These are phyloP conservation scores for Lenwebbia sp. DNA, from an alignment of 345 rosid genomes.

Conservation along the genomic window DNA sequence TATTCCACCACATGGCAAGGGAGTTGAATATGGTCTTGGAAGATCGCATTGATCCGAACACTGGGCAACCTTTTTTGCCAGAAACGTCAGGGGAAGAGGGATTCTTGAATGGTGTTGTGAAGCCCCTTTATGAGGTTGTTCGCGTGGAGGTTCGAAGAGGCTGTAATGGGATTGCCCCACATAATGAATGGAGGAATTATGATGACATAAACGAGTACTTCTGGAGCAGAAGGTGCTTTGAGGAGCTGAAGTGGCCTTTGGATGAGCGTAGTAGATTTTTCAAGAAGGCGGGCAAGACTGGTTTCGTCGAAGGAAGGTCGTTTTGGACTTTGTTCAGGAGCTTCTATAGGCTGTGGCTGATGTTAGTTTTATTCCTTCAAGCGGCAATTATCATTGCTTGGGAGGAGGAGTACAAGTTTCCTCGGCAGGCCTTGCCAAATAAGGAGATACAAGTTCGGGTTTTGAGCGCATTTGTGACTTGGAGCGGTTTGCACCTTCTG, in stretches of 20 bases:
- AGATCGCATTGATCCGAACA: constrained; percentile 27
- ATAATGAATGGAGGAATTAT: constrained; percentile 82
- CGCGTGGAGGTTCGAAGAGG: constrained; percentile 37
- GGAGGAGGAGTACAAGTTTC: constrained; percentile 27
- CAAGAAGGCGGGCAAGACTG: constrained; percentile 41
- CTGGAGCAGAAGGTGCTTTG: constrained; percentile 82
- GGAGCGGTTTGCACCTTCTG: constrained; percentile 59
- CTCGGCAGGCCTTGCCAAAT: constrained; percentile 43
- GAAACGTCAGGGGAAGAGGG: constrained; percentile 43
- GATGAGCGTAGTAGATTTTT: constrained; percentile 37
- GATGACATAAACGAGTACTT: constrained; percentile 86
- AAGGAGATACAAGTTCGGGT: constrained; percentile 44
- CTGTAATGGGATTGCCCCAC: constrained; percentile 54
- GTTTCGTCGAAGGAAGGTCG: constrained; percentile 82
- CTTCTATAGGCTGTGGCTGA: constrained; percentile 67
- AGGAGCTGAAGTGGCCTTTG: constrained; percentile 62
- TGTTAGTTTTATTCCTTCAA: constrained; percentile 64
- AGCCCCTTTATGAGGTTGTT: constrained; percentile 57
- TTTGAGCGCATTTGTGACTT: constrained; percentile 67
- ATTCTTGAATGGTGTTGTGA: constrained; percentile 43
- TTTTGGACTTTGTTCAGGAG: constrained; percentile 79
- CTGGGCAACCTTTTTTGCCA: constrained; percentile 40
- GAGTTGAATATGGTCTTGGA: constrained; percentile 33
- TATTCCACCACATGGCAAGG: constrained; percentile 48
- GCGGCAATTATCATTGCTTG: constrained; percentile 69